These are phyloP conservation scores for Abelmoschus esculentus DNA, from an alignment of 345 rosid genomes.

Conservation along the genomic window DNA sequence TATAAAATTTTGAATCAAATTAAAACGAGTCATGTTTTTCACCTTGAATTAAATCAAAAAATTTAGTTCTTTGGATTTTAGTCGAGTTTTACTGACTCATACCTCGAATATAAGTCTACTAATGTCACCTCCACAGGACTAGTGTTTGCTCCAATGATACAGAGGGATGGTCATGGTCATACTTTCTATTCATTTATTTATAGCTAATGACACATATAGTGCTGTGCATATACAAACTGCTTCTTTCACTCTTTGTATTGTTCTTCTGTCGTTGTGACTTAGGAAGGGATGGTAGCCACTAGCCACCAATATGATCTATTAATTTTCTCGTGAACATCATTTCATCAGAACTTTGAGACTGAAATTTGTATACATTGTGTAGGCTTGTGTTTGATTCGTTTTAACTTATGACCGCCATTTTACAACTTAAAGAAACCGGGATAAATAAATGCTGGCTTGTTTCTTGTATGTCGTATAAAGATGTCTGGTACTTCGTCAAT, in stretches of 20 bases:
- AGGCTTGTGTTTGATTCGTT: neutral
- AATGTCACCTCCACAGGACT: slow-evolving; percentile 20
- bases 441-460: neutral
- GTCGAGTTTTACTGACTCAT: too few species aligned
- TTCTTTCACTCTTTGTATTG: neutral
- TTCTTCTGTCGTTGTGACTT: neutral
- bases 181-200: too few species aligned
- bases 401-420: neutral
- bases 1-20: too few species aligned
- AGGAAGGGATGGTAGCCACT: too few species aligned
- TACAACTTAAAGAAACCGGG: neutral
- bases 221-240: neutral
- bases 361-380: neutral
- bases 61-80: too few species aligned
- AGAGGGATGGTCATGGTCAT: too few species aligned
- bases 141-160: slow-evolving; percentile 7
- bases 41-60: too few species aligned
- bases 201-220: too few species aligned
- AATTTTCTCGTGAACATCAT: neutral
- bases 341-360: neutral
- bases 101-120: slow-evolving; percentile 65
- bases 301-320: too few species aligned
- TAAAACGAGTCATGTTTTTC: too few species aligned
- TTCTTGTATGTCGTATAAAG: neutral
- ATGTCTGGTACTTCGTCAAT: slow-evolving; percentile 17